Conservation (phyloP, 1,284 basidiomycete genomes). For the Austroboletus rostrupii region DNA sequence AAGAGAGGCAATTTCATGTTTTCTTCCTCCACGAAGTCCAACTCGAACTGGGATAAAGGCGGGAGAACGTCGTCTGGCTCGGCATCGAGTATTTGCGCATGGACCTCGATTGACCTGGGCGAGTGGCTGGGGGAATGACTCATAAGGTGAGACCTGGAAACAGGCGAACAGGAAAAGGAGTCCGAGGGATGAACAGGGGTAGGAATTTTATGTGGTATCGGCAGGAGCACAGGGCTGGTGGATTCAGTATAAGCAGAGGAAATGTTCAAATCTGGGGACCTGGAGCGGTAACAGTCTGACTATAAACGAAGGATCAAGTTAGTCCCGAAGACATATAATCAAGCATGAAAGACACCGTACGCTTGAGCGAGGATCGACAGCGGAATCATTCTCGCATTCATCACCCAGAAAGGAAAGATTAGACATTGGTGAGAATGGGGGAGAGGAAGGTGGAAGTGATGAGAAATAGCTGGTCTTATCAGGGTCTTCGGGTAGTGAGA, state of each 20-base stretch:
- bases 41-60: slow-evolving; percentile 22
- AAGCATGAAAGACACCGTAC: slow-evolving; percentile 13
- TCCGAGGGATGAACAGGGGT: background rate
- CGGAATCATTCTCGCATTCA: slow-evolving; percentile 10
- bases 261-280: slow-evolving; percentile 15
- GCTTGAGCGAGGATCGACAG: slow-evolving; percentile 10
- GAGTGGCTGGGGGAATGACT: slow-evolving; percentile 1
- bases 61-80: slow-evolving; percentile 12
- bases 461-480: slow-evolving; percentile 18
- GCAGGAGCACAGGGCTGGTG: slow-evolving; percentile 3
- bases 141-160: background rate
- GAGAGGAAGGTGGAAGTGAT: slow-evolving; percentile 34
- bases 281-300: slow-evolving; percentile 8
- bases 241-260: slow-evolving; percentile 11
- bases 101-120: background rate
- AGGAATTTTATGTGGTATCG: background rate
- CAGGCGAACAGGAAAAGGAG: background rate
- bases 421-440: slow-evolving; percentile 29
- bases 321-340: background rate
- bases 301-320: slow-evolving; percentile 8
- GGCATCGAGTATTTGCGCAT: background rate
- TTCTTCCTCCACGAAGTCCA: slow-evolving; percentile 15
- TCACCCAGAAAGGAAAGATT: slow-evolving; percentile 19
- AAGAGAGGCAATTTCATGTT: slow-evolving; percentile 20
- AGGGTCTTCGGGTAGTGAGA: slow-evolving; percentile 5